phyloP scores from a whole-genome alignment of 169 alveolate species.

The Plasmodium gonderi region DNA sequence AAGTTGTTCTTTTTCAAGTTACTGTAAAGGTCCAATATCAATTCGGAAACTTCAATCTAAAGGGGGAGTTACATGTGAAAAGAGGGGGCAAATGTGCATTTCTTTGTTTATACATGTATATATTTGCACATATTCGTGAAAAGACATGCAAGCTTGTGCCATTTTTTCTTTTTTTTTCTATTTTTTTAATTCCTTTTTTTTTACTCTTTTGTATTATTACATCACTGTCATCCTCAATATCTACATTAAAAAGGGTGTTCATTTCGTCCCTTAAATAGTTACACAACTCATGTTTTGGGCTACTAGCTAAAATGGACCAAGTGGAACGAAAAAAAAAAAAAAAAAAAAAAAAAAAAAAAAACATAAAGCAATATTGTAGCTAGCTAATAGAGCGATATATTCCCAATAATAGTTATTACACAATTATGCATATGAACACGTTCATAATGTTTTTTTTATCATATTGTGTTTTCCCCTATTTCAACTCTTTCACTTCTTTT shows the following conservation, averaged over 20 bases:
- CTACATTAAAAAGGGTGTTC: constrained; percentile 52
- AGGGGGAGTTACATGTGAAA: background rate
- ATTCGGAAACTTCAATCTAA: constrained; percentile 65
- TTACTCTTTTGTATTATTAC: background rate
- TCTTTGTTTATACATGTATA: background rate
- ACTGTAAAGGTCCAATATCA: constrained; percentile 46
- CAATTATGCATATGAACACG: background rate
- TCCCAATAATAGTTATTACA: background rate
- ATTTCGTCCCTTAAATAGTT: constrained; percentile 61
- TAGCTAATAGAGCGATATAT: background rate
- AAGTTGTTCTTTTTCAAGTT: constrained; percentile 50
- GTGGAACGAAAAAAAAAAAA: background rate
- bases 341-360: constrained; percentile 5
- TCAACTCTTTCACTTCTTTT: too few relatives aligned
- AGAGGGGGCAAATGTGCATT: background rate
- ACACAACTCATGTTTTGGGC: constrained; percentile 27
- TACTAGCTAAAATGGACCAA: constrained; percentile 26
- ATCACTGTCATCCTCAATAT: constrained; percentile 70
- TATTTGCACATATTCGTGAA: background rate
- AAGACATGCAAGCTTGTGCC: background rate
- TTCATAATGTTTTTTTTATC: background rate
- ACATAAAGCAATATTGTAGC: background rate
- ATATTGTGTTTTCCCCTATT: background rate
- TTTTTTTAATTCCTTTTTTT: background rate
- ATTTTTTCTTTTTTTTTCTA: too few relatives aligned